phyloP scores from a whole-genome alignment of 1,284 basidiomycete genomes.

The Vanrija sp. region DNA sequence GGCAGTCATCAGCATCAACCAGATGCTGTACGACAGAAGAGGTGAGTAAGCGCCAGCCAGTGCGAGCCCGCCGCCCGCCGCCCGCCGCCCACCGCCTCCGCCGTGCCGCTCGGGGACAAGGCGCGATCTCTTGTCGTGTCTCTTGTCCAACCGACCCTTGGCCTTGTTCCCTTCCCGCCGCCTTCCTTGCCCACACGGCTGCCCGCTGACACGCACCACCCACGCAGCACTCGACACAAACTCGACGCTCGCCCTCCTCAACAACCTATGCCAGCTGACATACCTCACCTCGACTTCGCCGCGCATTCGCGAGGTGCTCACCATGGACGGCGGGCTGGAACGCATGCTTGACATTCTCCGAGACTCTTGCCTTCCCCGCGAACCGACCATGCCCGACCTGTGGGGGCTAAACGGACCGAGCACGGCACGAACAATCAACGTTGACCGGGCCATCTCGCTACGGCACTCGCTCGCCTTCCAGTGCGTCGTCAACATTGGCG shows the following conservation, averaged over 20 bases:
- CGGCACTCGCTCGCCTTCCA: slow-evolving; percentile 91
- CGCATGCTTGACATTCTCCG: slow-evolving; percentile 89
- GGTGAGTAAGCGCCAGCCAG: slow-evolving; percentile 57
- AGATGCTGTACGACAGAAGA: slow-evolving; percentile 90
- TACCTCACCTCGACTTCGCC: slow-evolving; percentile 97
- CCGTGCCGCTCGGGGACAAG: neutral
- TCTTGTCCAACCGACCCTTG: neutral
- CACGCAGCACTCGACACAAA: slow-evolving; percentile 83
- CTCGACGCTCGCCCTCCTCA: slow-evolving; percentile 85
- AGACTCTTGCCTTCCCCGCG: slow-evolving; percentile 60
- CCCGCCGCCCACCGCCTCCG: neutral
- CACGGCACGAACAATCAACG: slow-evolving; percentile 50
- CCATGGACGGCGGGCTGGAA: slow-evolving; percentile 94
- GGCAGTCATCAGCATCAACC: slow-evolving; percentile 90
- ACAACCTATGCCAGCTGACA: slow-evolving; percentile 93
- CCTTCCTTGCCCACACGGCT: neutral
- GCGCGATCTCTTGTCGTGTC: too few relatives aligned
- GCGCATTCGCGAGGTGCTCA: slow-evolving; percentile 96
- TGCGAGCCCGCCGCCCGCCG: neutral
- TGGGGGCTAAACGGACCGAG: slow-evolving; percentile 49
- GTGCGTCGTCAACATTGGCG: slow-evolving; percentile 96
- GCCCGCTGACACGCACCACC: neutral
- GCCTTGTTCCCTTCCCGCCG: neutral
- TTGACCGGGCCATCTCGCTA: slow-evolving; percentile 78
- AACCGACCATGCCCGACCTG: slow-evolving; percentile 41